Base-by-base conservation (phyloP, 345 rosid genomes). In the Combretum micranthum region DNA sequence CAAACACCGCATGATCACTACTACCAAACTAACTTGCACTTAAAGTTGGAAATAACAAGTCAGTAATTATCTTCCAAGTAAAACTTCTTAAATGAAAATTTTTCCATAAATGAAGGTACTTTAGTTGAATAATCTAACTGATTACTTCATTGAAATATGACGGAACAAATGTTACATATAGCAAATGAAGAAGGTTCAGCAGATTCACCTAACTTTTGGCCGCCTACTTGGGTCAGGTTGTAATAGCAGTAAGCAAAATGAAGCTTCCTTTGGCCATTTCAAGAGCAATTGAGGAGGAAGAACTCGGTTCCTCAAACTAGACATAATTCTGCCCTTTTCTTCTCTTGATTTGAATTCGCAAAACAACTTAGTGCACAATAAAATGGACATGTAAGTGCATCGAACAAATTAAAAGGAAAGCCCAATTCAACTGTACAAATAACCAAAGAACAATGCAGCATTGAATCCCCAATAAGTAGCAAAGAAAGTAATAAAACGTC, bases 261-360 rank as follows among this genome's bases (percentile, higher is more conserved):
- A 82, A 65, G 88, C 96, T 75, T 83, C 90, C 76, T 85, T 88
- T 9, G 96, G 81, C 74, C 82, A 85, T 59, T 82, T 83, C 59
- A 83, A 70, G 61, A 88, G 75, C 74, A 88, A 64, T 53, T 80
- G 94, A 61, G 94, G 82, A 37, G 94, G 93, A 77, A 88, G 96
- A 62, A 88, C 84, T 3, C 96, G 90, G 68, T 88, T 88, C 69
- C 90, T 78, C 75, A 88, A 67, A 65, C 90, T 83, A 62, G 86
- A 81, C 96, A 88, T 85, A 42, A 87, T 88, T 70, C 73, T 74
- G 53, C 80, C 73, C 78, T 50, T 50, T 60, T 73, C 77, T 64
- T 68, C 77, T 50, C 73, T 57, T 52, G 73, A 73, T 42, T 59
- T 60, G 56, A 64, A 68, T 16, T 69, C 67, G 70, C 70, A 68